These are phyloP conservation scores for Linum tenue DNA, from an alignment of 345 rosid species.

Conservation along the genomic window DNA sequence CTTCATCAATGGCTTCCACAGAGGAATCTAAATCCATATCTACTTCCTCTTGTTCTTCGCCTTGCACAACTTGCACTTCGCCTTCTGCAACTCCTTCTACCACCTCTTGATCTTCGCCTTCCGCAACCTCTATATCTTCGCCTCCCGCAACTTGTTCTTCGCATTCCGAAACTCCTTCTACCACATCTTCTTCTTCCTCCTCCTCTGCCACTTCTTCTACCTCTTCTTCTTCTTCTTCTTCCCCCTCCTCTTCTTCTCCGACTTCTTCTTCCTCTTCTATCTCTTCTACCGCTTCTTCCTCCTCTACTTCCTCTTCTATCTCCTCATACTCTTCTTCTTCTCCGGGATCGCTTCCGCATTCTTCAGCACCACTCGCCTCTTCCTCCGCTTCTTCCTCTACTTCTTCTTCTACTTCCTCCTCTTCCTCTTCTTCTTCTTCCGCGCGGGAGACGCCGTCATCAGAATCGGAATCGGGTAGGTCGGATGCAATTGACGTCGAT, in stretches of 20 bases:
- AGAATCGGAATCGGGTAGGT: background rate
- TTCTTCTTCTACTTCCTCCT: background rate
- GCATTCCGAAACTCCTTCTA: background rate
- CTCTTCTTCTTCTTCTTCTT: background rate
- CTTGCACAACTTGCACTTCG: conserved; percentile 2
- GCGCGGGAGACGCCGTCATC: background rate
- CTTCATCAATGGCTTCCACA: background rate
- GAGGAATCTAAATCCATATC: conserved; percentile 10
- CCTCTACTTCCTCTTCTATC: background rate
- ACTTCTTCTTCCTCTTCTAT: background rate
- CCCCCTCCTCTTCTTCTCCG: background rate
- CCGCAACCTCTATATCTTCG: conserved; percentile 6
- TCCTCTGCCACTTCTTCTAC: background rate
- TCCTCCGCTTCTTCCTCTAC: background rate
- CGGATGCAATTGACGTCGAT: background rate
- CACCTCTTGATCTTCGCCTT: background rate
- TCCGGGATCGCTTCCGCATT: background rate
- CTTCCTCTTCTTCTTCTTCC: background rate
- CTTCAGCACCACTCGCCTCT: background rate
- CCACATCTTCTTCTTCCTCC: conserved; percentile 7
- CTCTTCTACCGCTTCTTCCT: background rate
- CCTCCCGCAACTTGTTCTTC: conserved; percentile 12
- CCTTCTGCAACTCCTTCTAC: conserved; percentile 7
- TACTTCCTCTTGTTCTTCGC: background rate
- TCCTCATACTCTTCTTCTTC: background rate